Evolutionary conservation across 441 rosid species (phyloP).

Genomic region (Gossypium davidsonii): DNA sequence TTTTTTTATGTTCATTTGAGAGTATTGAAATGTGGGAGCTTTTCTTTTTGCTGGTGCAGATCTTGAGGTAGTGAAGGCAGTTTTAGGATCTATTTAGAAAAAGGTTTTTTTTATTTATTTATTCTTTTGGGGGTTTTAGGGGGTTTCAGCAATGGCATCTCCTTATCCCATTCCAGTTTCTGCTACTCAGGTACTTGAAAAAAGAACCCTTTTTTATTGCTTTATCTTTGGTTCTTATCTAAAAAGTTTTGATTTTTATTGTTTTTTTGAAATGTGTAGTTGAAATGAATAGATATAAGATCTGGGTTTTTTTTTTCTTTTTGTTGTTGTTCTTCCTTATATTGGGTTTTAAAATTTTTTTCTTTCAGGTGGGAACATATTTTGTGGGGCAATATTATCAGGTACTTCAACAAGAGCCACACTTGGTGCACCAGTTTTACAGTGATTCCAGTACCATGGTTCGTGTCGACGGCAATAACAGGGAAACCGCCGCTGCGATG

Average conservation of each 20-base stretch:
- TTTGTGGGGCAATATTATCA: conserved; percentile 86
- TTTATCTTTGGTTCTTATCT: not conserved
- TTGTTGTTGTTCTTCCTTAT: not conserved
- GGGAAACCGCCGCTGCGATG: conserved; percentile 58
- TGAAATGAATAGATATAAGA: not conserved
- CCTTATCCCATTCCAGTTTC: conserved; percentile 50
- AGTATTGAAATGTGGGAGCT: not conserved
- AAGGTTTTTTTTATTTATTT: conserved; percentile 9
- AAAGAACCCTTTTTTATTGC: not conserved
- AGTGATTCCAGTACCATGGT: conserved; percentile 78
- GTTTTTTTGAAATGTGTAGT: not conserved
- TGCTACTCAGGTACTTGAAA: conserved; percentile 48
- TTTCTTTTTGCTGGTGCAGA: conserved; percentile 21
- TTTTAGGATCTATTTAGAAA: conserved; percentile 20
- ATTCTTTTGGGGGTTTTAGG: conserved; percentile 17
- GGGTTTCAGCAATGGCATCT: conserved; percentile 37
- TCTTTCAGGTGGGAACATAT: conserved; percentile 68
- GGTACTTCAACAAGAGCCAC: conserved; percentile 70
- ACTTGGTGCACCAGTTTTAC: conserved; percentile 69
- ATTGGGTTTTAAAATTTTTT: not conserved
- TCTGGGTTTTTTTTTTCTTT: not conserved
- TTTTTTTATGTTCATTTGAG: not conserved
- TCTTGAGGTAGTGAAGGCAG: conserved; percentile 26
- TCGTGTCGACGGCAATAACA: conserved; percentile 56
- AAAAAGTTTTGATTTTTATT: not conserved